These are phyloP conservation scores for Fraxinus velutina DNA, from an alignment of 305 asterid genomes.

Conservation along the genomic window DNA sequence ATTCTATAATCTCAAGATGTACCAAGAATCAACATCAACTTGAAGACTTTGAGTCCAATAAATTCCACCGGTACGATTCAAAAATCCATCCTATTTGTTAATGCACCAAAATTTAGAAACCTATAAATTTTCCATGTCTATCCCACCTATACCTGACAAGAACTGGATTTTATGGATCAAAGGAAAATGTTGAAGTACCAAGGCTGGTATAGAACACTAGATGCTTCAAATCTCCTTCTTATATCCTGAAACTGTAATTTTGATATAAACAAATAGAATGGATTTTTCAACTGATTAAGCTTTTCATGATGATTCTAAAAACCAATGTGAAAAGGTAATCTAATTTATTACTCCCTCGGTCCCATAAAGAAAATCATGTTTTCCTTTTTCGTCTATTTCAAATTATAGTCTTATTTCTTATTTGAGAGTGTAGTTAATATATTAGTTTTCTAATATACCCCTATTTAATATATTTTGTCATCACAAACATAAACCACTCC, in stretches of 20 bases:
- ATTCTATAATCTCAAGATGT: not conserved
- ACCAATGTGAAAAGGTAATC: not conserved
- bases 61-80: not conserved
- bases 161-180: not conserved
- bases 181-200: not conserved
- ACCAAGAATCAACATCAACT: not conserved
- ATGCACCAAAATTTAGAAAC: not conserved
- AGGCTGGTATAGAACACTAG: not conserved
- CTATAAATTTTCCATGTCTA: not conserved
- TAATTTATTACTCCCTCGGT: not conserved
- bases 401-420: not conserved
- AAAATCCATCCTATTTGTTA: not conserved
- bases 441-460: not conserved
- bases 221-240: not conserved
- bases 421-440: not conserved
- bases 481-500: not conserved
- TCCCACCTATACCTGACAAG: not conserved
- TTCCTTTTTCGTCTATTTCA: not conserved
- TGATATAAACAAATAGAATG: not conserved
- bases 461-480: no score
- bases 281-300: not conserved
- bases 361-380: not conserved
- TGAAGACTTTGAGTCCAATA: not conserved
- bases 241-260: not conserved
- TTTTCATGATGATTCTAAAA: not conserved